Evolutionary conservation across 2,329 filamentous ascomycete species (phyloP).

Genomic region (Neopestalotiopsis sp.): DNA sequence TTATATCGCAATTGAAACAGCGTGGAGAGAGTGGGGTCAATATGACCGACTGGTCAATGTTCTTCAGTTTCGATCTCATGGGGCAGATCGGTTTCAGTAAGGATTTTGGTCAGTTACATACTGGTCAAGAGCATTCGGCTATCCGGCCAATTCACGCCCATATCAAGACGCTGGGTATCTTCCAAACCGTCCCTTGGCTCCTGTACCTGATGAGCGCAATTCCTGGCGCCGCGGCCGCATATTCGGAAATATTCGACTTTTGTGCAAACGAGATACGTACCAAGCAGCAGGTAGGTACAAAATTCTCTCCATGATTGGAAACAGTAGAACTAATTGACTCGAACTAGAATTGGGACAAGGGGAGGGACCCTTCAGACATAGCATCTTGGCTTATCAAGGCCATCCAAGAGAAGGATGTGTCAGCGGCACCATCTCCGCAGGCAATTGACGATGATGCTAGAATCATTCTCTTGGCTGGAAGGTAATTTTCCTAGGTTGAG

Average conservation of each 20-base stretch:
- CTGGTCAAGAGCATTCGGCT: slow-evolving; percentile 31
- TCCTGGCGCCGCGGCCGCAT: slow-evolving; percentile 34
- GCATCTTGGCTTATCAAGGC: slow-evolving; percentile 45
- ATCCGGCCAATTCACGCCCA: slow-evolving; percentile 40
- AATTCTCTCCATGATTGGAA: neutral
- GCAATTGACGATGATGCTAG: slow-evolving; percentile 38
- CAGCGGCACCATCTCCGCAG: slow-evolving; percentile 35
- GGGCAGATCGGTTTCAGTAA: slow-evolving; percentile 30
- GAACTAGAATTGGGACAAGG: slow-evolving; percentile 26
- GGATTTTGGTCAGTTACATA: slow-evolving; percentile 29
- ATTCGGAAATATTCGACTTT: slow-evolving; percentile 35
- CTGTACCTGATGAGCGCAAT: slow-evolving; percentile 35
- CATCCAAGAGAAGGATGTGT: slow-evolving; percentile 39
- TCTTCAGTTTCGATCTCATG: slow-evolving; percentile 33
- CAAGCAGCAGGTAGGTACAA: slow-evolving; percentile 32
- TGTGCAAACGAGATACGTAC: slow-evolving; percentile 35
- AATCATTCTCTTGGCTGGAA: slow-evolving; percentile 39
- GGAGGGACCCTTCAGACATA: slow-evolving; percentile 39
- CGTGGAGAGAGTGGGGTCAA: slow-evolving; percentile 21
- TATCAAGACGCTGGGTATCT: slow-evolving; percentile 37
- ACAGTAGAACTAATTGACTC: neutral
- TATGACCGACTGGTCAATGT: slow-evolving; percentile 28
- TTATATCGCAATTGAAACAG: neutral
- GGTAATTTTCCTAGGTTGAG: neutral
- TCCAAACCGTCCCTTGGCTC: slow-evolving; percentile 41